A percentile compares a stretch with the other conserved stretches of the same genome.
Evolutionary conservation across 306 rosid genomes (phyloP).

Genomic region (Pueraria montana): DNA sequence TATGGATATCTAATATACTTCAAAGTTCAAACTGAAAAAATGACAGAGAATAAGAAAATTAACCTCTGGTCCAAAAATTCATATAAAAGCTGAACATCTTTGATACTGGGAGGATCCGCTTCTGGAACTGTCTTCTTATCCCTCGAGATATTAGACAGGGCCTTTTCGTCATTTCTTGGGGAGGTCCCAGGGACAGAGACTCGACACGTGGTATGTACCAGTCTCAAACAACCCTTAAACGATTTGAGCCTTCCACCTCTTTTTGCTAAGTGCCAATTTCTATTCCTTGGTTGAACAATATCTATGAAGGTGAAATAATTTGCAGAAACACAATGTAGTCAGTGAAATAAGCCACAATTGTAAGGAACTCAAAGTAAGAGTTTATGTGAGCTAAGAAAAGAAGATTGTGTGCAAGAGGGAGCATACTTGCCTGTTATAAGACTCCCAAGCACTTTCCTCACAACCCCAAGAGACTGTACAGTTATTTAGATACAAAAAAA

Average conservation of each 20-base stretch:
- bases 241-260: slow-evolving; percentile 54
- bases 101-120: slow-evolving; percentile 86
- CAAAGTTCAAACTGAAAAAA: not conserved
- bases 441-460: slow-evolving; percentile 51
- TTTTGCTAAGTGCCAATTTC: slow-evolving; percentile 51
- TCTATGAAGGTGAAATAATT: slow-evolving; percentile 43
- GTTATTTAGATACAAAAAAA: not conserved
- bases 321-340: not conserved
- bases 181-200: slow-evolving; percentile 63
- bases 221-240: slow-evolving; percentile 55
- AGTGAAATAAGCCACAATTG: slow-evolving; percentile 24
- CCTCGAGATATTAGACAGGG: slow-evolving; percentile 51
- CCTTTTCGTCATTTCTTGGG: slow-evolving; percentile 49
- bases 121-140: slow-evolving; percentile 77
- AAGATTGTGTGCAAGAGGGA: not conserved
- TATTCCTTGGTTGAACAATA: slow-evolving; percentile 47
- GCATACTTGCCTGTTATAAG: slow-evolving; percentile 67
- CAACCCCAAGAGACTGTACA: slow-evolving; percentile 58
- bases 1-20: not conserved
- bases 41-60: not conserved
- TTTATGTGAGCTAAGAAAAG: not conserved
- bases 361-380: not conserved
- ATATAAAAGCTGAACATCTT: slow-evolving; percentile 72
- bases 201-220: slow-evolving; percentile 63
- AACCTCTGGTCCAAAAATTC: slow-evolving; percentile 81